Conservation (phyloP, 352 stramenopile genomes). For the Phytopythium chamaehyphon region DNA sequence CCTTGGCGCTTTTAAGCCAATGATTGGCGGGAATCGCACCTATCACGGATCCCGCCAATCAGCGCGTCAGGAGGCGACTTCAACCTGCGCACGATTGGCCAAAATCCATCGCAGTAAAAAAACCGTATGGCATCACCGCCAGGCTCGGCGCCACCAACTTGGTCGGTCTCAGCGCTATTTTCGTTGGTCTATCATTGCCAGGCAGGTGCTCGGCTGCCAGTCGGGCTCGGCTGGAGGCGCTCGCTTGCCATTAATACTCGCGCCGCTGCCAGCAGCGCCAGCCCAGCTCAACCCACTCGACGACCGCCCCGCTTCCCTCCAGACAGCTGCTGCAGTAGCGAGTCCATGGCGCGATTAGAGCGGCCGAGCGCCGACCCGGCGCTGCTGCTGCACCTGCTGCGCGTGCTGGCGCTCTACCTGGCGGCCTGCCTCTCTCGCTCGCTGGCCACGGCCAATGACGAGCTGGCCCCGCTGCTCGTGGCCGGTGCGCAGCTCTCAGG, state of each 20-base stretch:
- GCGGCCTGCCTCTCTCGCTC: slow-evolving; percentile 51
- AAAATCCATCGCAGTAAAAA: not conserved
- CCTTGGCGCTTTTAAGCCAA: too few relatives aligned
- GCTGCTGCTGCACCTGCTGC: slow-evolving; percentile 58
- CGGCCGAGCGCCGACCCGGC: slow-evolving; percentile 12
- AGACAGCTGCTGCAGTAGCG: too few relatives aligned
- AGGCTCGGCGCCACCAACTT: not conserved
- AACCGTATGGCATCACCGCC: not conserved
- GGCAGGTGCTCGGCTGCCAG: too few relatives aligned
- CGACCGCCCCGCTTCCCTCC: slow-evolving; percentile 1
- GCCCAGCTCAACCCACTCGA: slow-evolving; percentile 4
- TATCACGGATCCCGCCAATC: slow-evolving; percentile 1
- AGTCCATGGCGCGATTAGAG: too few relatives aligned
- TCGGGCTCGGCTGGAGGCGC: too few relatives aligned
- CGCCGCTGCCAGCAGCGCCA: not conserved
- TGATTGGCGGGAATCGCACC: not conserved
- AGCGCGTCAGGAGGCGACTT: not conserved
- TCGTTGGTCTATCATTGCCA: not conserved
- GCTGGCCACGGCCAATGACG: slow-evolving; percentile 23
- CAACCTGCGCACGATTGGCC: slow-evolving; percentile 5
- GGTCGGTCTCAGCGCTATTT: too few relatives aligned
- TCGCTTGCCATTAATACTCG: slow-evolving; percentile 4
- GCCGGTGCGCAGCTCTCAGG: slow-evolving; percentile 18
- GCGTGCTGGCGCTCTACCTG: slow-evolving; percentile 57
- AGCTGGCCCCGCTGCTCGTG: slow-evolving; percentile 20